A percentile compares a stretch with the other conserved stretches of the same genome.
phyloP scores from a whole-genome alignment of 768 basidiomycete genomes.

The Neoboletus magnificus region DNA sequence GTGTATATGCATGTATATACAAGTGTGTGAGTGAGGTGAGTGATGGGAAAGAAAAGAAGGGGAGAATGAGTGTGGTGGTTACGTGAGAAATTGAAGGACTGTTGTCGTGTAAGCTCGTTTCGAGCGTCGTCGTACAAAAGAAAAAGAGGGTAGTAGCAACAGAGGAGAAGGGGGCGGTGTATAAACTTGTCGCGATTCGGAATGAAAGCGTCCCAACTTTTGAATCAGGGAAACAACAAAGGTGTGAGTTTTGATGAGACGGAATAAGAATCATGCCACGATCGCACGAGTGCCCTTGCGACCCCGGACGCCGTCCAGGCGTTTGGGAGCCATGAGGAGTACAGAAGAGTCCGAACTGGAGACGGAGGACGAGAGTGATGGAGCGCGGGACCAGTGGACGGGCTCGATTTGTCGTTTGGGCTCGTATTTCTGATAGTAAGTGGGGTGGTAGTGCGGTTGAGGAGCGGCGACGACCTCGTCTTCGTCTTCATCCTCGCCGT shows the following conservation, averaged over 20 bases:
- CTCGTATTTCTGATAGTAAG: conserved; percentile 15
- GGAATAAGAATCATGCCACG: conserved; percentile 11
- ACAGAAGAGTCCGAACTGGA: conserved; percentile 28
- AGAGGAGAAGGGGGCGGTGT: conserved; percentile 7
- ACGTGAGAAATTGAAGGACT: conserved; percentile 14
- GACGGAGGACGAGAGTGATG: conserved; percentile 18
- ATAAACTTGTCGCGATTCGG: conserved; percentile 14
- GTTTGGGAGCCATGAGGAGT: conserved; percentile 31
- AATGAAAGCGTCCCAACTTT: conserved; percentile 23
- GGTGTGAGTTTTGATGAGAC: not conserved
- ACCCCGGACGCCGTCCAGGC: conserved; percentile 12
- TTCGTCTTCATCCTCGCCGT: conserved; percentile 19
- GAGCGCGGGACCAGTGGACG: conserved; percentile 17
- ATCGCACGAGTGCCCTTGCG: conserved; percentile 11
- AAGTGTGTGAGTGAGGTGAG: conserved; percentile 29
- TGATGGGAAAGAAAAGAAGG: conserved; percentile 4
- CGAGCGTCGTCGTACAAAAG: conserved; percentile 15
- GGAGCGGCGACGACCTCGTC: conserved; percentile 22
- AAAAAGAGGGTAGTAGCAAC: not conserved
- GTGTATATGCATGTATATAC: conserved; percentile 38
- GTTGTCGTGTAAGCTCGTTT: conserved; percentile 20
- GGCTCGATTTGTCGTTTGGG: conserved; percentile 3
- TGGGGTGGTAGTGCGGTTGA: conserved; percentile 16
- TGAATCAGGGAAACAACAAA: conserved; percentile 1
- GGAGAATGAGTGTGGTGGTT: conserved; percentile 27